Base-by-base conservation (phyloP, 2,329 filamentous ascomycete species). In the Leptosphaerulina australis region DNA sequence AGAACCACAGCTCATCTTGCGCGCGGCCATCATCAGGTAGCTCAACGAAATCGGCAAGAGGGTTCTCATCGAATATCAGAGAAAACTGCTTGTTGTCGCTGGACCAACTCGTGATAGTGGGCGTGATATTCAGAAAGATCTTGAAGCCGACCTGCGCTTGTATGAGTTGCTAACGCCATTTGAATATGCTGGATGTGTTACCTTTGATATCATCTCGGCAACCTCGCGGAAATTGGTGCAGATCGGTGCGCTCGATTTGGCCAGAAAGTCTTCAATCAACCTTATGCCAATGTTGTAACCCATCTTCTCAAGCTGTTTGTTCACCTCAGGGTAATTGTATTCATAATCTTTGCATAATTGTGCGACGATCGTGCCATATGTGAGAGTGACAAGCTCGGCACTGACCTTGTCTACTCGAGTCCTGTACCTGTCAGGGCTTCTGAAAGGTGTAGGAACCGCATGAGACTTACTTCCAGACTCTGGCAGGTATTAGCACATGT, bases 281-380 rank as follows among this genome's bases (percentile, higher is more conserved):
- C 94, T 89, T 68, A 97, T 81, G 21, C 94, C 94, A 59, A 99
- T 99, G 68, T 97, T 97, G 78, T 97, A 97, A 46, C 94, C 94
- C 94, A 99, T 99, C 77, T 93, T 95, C 71, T 99, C 94, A 34
- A 99, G 83, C 74, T 99, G 94, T 74, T 93, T 91, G 78, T 99
- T 99, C 71, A 99, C 93, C 73, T 97, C 91, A 41, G 84, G 80
- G 71, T 99, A 99, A 76, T 97, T 91, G 66, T 85, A 87, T 64
- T 97, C 91, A 72, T 93, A 96, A 78, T 99, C 94, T 74, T 93
- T 93, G 79, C 93, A 97, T 60, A 99, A 81, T 74, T 97, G 93
- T 49, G 91, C 90, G 49, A 99, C 94, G 57, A 99, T 95, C 18
- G 94, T 97, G 69, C 94, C 94, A 74, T 99, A 99, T 24, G 94